Percentiles rank a stretch among this genome's conserved stretches.
These are phyloP conservation scores for Cercophora sp. DNA, from an alignment of 495 filamentous ascomycete genomes.

Conservation along the genomic window DNA sequence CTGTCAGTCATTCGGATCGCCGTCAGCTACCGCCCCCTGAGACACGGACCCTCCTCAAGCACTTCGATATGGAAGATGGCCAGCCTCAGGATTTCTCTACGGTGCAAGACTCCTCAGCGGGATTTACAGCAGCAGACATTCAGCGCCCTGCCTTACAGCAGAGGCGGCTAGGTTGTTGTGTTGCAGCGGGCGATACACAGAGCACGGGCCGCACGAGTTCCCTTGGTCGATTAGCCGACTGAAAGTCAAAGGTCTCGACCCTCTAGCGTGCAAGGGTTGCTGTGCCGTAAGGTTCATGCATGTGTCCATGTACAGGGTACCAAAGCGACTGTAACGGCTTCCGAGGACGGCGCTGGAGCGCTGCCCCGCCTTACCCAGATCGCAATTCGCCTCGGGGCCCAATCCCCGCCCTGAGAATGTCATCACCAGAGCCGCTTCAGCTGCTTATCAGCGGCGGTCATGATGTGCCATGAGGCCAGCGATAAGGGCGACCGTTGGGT, in stretches of 20 bases:
- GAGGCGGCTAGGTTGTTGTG: no score
- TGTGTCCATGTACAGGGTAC: slow-evolving; percentile 22
- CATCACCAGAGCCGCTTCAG: neutral
- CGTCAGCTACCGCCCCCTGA: no score
- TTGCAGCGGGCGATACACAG: neutral
- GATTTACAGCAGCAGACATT: no score
- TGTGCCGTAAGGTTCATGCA: slow-evolving; percentile 10
- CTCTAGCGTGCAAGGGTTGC: slow-evolving; percentile 8
- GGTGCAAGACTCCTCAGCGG: no score
- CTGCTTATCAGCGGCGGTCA: slow-evolving; percentile 5
- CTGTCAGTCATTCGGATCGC: no score
- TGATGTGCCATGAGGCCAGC: neutral
- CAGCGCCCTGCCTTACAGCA: no score
- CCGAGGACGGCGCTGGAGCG: slow-evolving; percentile 13
- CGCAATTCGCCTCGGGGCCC: neutral
- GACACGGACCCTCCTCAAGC: no score
- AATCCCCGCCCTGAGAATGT: neutral
- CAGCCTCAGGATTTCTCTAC: no score
- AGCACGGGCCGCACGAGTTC: slow-evolving; percentile 2
- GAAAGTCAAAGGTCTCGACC: slow-evolving; percentile 8
- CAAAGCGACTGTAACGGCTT: slow-evolving; percentile 7
- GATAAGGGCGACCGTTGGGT: slow-evolving; percentile 1
- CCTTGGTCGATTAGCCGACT: slow-evolving; percentile 7
- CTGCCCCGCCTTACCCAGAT: neutral
- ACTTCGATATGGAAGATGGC: no score